These are phyloP conservation scores for Kwoniella bestiolae DNA, from an alignment of 768 basidiomycete species.

Conservation along the genomic window DNA sequence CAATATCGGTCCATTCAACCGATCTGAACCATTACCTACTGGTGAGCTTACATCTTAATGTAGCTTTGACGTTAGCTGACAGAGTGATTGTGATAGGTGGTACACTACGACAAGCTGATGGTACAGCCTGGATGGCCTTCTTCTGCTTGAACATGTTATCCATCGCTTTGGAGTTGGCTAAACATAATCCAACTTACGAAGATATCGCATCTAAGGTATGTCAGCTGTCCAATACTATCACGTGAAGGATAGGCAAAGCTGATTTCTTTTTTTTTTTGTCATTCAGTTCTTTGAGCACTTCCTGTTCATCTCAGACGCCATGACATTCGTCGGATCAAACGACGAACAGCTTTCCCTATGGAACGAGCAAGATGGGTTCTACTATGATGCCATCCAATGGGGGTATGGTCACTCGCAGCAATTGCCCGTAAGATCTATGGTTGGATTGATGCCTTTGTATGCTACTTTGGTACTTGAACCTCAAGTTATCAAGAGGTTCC, in stretches of 20 bases:
- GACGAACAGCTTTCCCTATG: slow-evolving; percentile 77
- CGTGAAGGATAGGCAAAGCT: too few relatives aligned
- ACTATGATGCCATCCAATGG: slow-evolving; percentile 95
- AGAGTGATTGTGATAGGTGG: slow-evolving; percentile 65
- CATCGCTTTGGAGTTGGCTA: slow-evolving; percentile 95
- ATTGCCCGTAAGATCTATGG: slow-evolving; percentile 88
- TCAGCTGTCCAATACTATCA: neutral
- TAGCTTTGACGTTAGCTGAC: too few relatives aligned
- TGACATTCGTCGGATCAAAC: slow-evolving; percentile 87
- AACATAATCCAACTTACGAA: slow-evolving; percentile 96
- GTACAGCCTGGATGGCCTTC: slow-evolving; percentile 99
- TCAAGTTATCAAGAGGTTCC: slow-evolving; percentile 81
- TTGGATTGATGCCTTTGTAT: slow-evolving; percentile 96
- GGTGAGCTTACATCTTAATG: slow-evolving; percentile 2
- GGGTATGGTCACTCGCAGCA: slow-evolving; percentile 79
- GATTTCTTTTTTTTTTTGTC: too few relatives aligned
- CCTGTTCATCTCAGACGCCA: slow-evolving; percentile 97
- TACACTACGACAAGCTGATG: slow-evolving; percentile 90
- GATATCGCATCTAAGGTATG: slow-evolving; percentile 99
- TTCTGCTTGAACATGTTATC: slow-evolving; percentile 98
- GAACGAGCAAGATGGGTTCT: slow-evolving; percentile 97
- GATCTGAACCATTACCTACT: slow-evolving; percentile 93
- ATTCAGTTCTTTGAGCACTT: slow-evolving; percentile 72
- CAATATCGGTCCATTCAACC: slow-evolving; percentile 97
- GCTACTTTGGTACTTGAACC: slow-evolving; percentile 94